Base-by-base conservation (phyloP, 2,329 filamentous ascomycete genomes). In the Sclerotinia trifoliorum region DNA sequence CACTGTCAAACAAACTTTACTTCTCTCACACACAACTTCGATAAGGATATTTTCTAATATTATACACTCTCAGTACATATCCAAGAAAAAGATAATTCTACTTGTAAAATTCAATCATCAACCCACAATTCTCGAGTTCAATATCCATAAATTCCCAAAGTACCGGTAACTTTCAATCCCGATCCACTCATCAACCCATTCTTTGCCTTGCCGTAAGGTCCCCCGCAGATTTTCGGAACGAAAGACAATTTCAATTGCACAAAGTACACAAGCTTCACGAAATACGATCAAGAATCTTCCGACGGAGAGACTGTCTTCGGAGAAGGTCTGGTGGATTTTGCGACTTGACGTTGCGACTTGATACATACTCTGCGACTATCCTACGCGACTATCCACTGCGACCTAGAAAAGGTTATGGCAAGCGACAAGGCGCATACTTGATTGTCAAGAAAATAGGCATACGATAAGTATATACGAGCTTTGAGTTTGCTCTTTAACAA, bases 191-290 rank as follows among this genome's bases (percentile, higher is more conserved):
- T 49, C 48, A 42, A 42, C 39, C 39, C 39, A 42, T 42, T 42
- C 39, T 42, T 42, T 42, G 39, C 39, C 39, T 32, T 32, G 54
- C 21, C 21, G 54, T 39, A 56, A 35, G n/a, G 55, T 24, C 35
- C 55, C 55, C 55, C 55, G 55, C 55, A 58, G 55, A 42, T 58
- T 58, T 58, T 58, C 55, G 55, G 55, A 57, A 42, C 55, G 55
- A 57, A 42, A 57, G 55, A 57, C 55, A 57, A 57, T 57, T 32
- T 42, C n/a, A 39, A 57, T 57, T 57, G 32, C 35, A 57, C 32
- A 56, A 39, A 39, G 29, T 35, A 56, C 54, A 56, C 55, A 57
- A 57, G 55, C 32, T 57, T 19, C 35, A 57, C 54, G n/a, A 57
- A 57, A 24, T 35, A 57, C n/a, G 13, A 26, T 17, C 10, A 24